Evolutionary conservation across 495 filamentous ascomycete species (phyloP).

Genomic region (Neurospora sp.): DNA sequence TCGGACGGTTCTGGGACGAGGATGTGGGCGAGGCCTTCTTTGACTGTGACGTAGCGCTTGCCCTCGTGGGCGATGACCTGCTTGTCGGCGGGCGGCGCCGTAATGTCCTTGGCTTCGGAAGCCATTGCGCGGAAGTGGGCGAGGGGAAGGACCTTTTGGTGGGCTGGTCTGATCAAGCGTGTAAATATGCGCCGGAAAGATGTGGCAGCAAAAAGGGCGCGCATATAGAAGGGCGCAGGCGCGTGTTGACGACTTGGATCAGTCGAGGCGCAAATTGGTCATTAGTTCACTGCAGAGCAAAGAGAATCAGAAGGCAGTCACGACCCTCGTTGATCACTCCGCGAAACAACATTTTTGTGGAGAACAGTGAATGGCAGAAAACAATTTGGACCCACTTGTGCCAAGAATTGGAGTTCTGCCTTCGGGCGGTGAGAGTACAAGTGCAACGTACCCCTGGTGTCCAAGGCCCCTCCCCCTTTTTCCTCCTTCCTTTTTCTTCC

Average conservation of each 20-base stretch:
- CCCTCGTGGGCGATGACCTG: constrained; percentile 27
- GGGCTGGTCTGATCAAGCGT: not conserved
- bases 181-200: constrained; percentile 5
- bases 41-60: constrained; percentile 31
- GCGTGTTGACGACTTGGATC: not conserved
- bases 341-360: not conserved
- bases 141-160: not conserved
- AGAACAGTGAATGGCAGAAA: not conserved
- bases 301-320: not conserved
- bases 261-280: not conserved
- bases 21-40: constrained; percentile 38
- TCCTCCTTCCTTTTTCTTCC: not conserved
- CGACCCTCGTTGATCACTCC: not conserved
- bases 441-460: not conserved
- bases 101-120: constrained; percentile 13
- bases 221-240: constrained; percentile 1
- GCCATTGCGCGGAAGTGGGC: constrained; percentile 14
- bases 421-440: not conserved
- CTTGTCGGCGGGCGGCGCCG: constrained; percentile 19
- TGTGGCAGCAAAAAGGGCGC: constrained; percentile 1
- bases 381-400: not conserved
- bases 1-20: constrained; percentile 29
- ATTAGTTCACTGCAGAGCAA: not conserved
- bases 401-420: not conserved
- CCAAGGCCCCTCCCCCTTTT: not conserved